Conservation (phyloP, 495 filamentous ascomycete species). For the Venustampulla echinocandica region DNA sequence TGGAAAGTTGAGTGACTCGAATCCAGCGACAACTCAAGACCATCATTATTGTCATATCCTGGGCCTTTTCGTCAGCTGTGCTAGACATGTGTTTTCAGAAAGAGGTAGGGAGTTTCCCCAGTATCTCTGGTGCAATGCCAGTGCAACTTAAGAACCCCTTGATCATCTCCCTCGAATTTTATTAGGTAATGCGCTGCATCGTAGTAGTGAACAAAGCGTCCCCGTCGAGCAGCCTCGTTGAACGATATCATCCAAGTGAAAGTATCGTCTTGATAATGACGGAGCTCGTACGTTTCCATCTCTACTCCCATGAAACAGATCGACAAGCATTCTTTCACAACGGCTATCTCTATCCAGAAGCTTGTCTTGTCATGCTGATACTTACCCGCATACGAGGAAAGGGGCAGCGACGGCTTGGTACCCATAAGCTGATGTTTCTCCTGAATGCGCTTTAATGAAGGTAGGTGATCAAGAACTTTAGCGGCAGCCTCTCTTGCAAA, state of each 20-base stretch:
- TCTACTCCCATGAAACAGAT: constrained; percentile 8
- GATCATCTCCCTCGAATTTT: too few relatives aligned
- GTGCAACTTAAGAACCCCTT: too few relatives aligned
- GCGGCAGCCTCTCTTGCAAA: not conserved
- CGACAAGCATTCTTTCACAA: not conserved
- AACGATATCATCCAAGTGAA: constrained; percentile 15
- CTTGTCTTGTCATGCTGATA: not conserved
- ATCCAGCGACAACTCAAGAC: too few relatives aligned
- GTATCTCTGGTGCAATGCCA: too few relatives aligned
- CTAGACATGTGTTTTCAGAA: too few relatives aligned
- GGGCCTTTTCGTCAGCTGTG: too few relatives aligned
- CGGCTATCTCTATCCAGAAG: constrained; percentile 1
- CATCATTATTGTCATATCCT: too few relatives aligned
- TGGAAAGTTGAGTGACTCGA: too few relatives aligned
- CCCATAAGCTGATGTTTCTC: not conserved
- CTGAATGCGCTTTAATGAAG: not conserved
- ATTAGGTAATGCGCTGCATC: not conserved
- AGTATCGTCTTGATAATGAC: constrained; percentile 17
- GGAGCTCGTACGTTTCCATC: constrained; percentile 6
- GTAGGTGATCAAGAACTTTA: not conserved
- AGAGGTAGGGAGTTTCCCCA: too few relatives aligned
- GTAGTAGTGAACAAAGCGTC: not conserved
- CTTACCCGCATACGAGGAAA: not conserved
- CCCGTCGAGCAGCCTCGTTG: constrained; percentile 12
- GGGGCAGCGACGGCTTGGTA: not conserved